These are phyloP conservation scores for Botrytis pseudocinerea DNA, from an alignment of 2,329 filamentous ascomycete species.

Conservation along the genomic window DNA sequence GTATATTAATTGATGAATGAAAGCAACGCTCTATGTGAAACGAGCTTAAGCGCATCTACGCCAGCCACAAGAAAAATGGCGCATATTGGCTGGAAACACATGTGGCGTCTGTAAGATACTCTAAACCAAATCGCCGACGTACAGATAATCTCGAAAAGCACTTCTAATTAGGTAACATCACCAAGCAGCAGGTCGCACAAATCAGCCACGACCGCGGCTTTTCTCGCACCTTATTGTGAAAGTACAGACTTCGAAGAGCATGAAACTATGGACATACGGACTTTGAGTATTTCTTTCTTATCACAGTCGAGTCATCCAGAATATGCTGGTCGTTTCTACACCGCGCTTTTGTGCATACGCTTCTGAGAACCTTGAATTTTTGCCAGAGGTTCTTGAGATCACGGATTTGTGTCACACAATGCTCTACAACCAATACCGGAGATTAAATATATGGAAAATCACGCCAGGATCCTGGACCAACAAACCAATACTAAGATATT, in stretches of 20 bases:
- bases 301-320: neutral
- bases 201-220: neutral
- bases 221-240: neutral
- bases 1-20: neutral
- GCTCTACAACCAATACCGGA: neutral
- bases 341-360: conserved; percentile 19
- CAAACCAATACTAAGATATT: neutral
- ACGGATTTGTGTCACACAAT: neutral
- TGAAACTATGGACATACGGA: neutral
- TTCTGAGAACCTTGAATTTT: conserved; percentile 23
- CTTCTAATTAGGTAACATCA: neutral
- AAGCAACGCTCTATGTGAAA: neutral
- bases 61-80: neutral
- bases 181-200: neutral
- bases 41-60: neutral
- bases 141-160: neutral
- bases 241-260: too few relatives aligned
- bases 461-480: neutral
- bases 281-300: neutral
- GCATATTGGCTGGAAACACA: neutral
- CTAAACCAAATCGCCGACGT: neutral
- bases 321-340: conserved; percentile 1
- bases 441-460: neutral
- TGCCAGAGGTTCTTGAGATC: neutral
- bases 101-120: neutral